These are phyloP conservation scores for Digitaria exilis DNA, from an alignment of 202 grass and related monocot species.

Conservation along the genomic window DNA sequence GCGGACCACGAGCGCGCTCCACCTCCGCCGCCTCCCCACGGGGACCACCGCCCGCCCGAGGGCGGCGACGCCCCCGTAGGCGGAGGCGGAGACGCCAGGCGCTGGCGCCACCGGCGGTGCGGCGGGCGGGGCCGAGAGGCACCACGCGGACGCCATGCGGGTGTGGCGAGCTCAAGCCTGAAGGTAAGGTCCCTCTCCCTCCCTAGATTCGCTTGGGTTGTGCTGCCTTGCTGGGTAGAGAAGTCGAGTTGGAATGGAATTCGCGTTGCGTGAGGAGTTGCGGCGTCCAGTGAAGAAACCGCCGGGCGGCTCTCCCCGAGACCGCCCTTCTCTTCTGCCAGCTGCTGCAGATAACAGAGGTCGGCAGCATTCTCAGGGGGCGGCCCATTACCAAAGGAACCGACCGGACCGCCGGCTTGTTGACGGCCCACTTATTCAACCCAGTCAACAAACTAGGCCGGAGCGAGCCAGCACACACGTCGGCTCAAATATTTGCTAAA, in stretches of 20 bases:
- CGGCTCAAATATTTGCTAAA: too few relatives aligned
- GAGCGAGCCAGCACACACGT: background rate
- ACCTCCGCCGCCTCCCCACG: slow-evolving; percentile 29
- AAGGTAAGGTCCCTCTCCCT: background rate
- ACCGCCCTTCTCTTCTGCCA: background rate
- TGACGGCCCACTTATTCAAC: background rate
- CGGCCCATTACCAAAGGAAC: too few relatives aligned
- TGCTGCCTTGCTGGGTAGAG: slow-evolving; percentile 23
- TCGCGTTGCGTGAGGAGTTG: too few relatives aligned
- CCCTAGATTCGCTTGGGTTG: slow-evolving; percentile 3
- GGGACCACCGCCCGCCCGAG: background rate
- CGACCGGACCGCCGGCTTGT: too few relatives aligned
- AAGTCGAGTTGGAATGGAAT: slow-evolving; percentile 46
- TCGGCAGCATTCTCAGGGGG: too few relatives aligned
- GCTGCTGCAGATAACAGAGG: slow-evolving; percentile 6
- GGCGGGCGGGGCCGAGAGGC: slow-evolving; percentile 44
- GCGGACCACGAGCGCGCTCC: slow-evolving; percentile 48
- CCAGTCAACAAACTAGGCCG: background rate
- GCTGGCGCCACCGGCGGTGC: slow-evolving; percentile 10
- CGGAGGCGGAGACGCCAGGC: slow-evolving; percentile 2
- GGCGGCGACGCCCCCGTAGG: too few relatives aligned
- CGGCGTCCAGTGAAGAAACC: too few relatives aligned
- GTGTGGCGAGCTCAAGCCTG: background rate
- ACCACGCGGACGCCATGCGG: slow-evolving; percentile 59
- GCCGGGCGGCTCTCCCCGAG: slow-evolving; percentile 7